Base-by-base conservation (phyloP, 2,329 filamentous ascomycete genomes). In the Fusarium virguliforme region DNA sequence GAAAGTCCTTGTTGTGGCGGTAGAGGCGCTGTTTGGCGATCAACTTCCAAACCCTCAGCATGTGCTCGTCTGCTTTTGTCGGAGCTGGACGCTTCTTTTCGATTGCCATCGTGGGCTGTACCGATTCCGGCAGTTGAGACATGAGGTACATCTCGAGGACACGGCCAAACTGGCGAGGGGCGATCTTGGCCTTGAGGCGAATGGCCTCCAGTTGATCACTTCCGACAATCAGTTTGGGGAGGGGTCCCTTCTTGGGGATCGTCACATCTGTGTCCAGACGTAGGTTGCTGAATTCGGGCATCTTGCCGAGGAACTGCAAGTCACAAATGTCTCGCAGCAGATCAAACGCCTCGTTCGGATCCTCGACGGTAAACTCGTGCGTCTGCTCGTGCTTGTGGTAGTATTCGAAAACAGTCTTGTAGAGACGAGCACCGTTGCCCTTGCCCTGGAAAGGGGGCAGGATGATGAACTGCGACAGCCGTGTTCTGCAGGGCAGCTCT, bases 391-490 rank as follows among this genome's bases (percentile, higher is more conserved):
- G 88, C 35, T 88, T 85, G 64, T 92, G 86, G 70, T 93, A 92
- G 72, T 90, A 83, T 8, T 87, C 82, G 77, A 94, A 95, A 72
- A 98, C 93, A 54, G 90, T 86, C 65, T 90, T 89, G 84, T 98
- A 99, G 40, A 99, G 89, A 43, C 89, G 87, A 10, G 90, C 88
- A 37, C 95, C 96, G 55, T 95, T 90, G 15, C 94, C 94, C 67
- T 90, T 89, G 67, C 89, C 87, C 79, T 98, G 95, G 80, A 94
- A 97, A 6, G 94, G 92, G 3, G 95, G 95, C 10, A 99, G 85
- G 69, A 99, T 91, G 67, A 99, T 78, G 81, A 98, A 98, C 79
- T 99, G 96, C 0, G 95, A 97, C 71, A 99, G 93, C 48, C 97
- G 89, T 65, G 94, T 90, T 40, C 95, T 90, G 74, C 91, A 92